These are phyloP conservation scores for Teunomyces cretensis DNA, from an alignment of 805 yeast species.

Conservation along the genomic window DNA sequence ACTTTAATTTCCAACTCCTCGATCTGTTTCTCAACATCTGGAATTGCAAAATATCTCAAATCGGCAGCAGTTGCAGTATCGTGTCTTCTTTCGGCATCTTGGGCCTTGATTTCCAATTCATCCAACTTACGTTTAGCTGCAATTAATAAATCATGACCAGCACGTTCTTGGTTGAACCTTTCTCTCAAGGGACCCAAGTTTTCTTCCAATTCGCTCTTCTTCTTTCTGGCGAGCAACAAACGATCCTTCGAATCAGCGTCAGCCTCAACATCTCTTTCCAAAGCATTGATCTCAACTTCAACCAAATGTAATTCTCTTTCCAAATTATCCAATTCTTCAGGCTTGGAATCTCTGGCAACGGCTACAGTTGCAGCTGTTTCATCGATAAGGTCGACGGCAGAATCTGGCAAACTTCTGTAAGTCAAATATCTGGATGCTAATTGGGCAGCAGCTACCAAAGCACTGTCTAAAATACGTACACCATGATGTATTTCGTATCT, in stretches of 20 bases:
- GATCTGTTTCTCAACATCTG: constrained; percentile 80
- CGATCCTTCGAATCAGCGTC: constrained; percentile 83
- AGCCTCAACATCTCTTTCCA: constrained; percentile 92
- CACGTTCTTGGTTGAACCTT: constrained; percentile 80
- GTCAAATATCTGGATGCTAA: constrained; percentile 92
- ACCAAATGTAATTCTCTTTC: constrained; percentile 90
- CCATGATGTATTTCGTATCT: constrained; percentile 97
- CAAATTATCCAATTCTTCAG: constrained; percentile 90
- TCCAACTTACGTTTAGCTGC: constrained; percentile 87
- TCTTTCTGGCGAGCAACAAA: constrained; percentile 72
- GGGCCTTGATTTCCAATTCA: constrained; percentile 88
- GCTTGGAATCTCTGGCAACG: constrained; percentile 96
- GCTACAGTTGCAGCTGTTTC: constrained; percentile 97
- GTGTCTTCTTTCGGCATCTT: constrained; percentile 95
- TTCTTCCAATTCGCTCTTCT: constrained; percentile 81
- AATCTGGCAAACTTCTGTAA: constrained; percentile 93
- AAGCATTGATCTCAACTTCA: constrained; percentile 94
- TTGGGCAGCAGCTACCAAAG: constrained; percentile 91
- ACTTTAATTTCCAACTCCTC: constrained; percentile 71
- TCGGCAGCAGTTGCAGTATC: constrained; percentile 96
- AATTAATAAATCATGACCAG: constrained; percentile 88
- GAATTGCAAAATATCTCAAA: constrained; percentile 94
- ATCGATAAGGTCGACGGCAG: constrained; percentile 94
- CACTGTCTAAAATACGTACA: constrained; percentile 91
- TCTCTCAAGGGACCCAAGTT: constrained; percentile 81